Percentiles rank a stretch among this genome's conserved stretches.
Conservation (phyloP, 352 stramenopile genomes). For the Globisporangium perplexum region DNA sequence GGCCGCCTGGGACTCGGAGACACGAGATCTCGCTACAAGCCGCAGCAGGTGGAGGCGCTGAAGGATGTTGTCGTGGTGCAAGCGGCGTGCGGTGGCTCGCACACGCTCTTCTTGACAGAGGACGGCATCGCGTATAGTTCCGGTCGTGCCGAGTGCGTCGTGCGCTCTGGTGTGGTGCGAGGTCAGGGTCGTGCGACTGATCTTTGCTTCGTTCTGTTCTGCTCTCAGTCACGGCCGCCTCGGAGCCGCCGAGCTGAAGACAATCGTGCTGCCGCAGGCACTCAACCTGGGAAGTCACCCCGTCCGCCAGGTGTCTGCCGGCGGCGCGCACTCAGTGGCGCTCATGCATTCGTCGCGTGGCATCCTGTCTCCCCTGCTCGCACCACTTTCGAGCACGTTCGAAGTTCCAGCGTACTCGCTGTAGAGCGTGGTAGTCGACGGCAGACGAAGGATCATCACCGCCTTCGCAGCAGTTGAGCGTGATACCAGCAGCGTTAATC, state of each 20-base stretch:
- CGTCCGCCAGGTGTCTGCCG: slow-evolving; percentile 64
- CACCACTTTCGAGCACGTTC: slow-evolving; percentile 23
- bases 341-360: slow-evolving; percentile 58
- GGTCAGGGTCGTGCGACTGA: too few relatives aligned
- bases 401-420: slow-evolving; percentile 18
- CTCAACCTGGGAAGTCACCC: slow-evolving; percentile 52
- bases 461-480: neutral
- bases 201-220: neutral
- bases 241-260: slow-evolving; percentile 51
- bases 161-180: neutral
- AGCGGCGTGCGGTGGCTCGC: slow-evolving; percentile 67
- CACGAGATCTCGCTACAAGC: slow-evolving; percentile 57
- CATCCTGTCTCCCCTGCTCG: slow-evolving; percentile 58
- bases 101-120: slow-evolving; percentile 86
- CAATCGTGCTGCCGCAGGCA: slow-evolving; percentile 35
- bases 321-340: slow-evolving; percentile 67
- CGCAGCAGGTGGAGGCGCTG: slow-evolving; percentile 61
- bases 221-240: slow-evolving; percentile 41
- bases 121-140: slow-evolving; percentile 82
- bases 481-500: neutral
- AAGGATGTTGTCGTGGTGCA: slow-evolving; percentile 61
- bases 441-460: neutral
- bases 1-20: slow-evolving; percentile 84
- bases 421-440: neutral
- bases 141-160: slow-evolving; percentile 76